Evolutionary conservation across 129 eudicot genomes (phyloP), one percentile per base, ranked within the genome.

Genomic region (Artemisia annua): DNA sequence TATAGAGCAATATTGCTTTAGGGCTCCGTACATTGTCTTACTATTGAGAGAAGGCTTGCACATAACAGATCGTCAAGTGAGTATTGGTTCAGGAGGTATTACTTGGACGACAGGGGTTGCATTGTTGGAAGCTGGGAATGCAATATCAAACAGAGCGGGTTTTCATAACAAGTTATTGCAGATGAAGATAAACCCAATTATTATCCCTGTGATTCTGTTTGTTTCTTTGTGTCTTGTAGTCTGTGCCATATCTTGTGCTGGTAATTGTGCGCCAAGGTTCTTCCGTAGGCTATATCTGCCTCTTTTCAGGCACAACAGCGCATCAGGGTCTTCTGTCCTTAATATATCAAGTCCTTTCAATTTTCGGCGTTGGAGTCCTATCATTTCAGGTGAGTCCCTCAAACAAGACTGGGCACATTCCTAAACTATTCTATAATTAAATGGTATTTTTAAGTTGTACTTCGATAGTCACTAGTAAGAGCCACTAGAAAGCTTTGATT

Each of bases 31-130:
- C 70, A 63, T 85, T 22, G 99, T 83, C n/a, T 79, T 72, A 28
- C 80, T 95, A 17, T 67, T 95, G 86, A 86, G 99, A 74, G 90
- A 95, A 82, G 99, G 99, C 24, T 76, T 95, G 82, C 99, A 95
- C 54, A 90, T 95, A 79, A 83, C 87, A n/a, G 99, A 90, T 66
- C 72, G 82, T 51, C 83, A 86, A 53, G 90, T 90, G 11, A 75
- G 49, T 64, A 81, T 94, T 75, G 99, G 97, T 75, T 94, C 99
- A 14, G 99, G 99, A 52, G 91, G 99, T 67, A 90, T 89, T 75
- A 90, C 99, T 26, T 94, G 99, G 99, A 94, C 99, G 5, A 91
- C 88, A 20, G 99, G 99, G 53, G 99, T 90, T 77, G 99, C 99
- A 4, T 76, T 94, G 13, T 74, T 84, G 79, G 99, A 94, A 86